Conservation (phyloP, 768 basidiomycete species). For the Tephrocybe sp. region DNA sequence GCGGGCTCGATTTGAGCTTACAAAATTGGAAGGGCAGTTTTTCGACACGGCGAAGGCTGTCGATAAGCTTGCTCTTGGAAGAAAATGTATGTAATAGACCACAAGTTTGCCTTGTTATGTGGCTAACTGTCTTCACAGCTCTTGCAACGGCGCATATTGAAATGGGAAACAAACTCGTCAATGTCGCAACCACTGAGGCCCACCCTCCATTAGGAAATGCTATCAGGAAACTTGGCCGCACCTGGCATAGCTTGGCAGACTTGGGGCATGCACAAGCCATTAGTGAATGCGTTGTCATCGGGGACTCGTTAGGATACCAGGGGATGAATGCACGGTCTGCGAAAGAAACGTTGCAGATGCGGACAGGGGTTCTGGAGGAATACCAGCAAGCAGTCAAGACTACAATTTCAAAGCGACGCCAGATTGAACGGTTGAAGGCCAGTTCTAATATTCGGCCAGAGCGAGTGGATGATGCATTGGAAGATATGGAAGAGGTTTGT, state of each 20-base stretch:
- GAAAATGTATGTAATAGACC: constrained; percentile 58
- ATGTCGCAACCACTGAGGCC: constrained; percentile 84
- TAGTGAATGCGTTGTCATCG: constrained; percentile 92
- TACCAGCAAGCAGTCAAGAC: constrained; percentile 91
- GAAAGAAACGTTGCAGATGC: constrained; percentile 89
- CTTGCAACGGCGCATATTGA: constrained; percentile 79
- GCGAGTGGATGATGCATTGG: constrained; percentile 85
- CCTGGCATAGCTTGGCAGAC: constrained; percentile 85
- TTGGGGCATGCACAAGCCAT: constrained; percentile 89
- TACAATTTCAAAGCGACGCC: constrained; percentile 88
- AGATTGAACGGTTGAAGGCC: constrained; percentile 85
- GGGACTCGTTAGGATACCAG: constrained; percentile 96
- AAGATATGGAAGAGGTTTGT: constrained; percentile 87
- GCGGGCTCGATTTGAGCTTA: constrained; percentile 85
- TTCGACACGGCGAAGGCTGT: constrained; percentile 91
- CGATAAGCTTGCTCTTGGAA: constrained; percentile 75
- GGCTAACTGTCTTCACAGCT: constrained; percentile 39
- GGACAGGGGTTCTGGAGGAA: constrained; percentile 90
- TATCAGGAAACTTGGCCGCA: constrained; percentile 80
- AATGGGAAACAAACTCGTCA: constrained; percentile 91
- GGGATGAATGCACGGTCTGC: constrained; percentile 96
- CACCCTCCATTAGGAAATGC: constrained; percentile 84
- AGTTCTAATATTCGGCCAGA: constrained; percentile 84
- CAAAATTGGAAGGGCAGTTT: constrained; percentile 88
- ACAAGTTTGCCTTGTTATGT: background rate